Conservation (phyloP, 129 eudicot genomes). For the Artemisia argyi region DNA sequence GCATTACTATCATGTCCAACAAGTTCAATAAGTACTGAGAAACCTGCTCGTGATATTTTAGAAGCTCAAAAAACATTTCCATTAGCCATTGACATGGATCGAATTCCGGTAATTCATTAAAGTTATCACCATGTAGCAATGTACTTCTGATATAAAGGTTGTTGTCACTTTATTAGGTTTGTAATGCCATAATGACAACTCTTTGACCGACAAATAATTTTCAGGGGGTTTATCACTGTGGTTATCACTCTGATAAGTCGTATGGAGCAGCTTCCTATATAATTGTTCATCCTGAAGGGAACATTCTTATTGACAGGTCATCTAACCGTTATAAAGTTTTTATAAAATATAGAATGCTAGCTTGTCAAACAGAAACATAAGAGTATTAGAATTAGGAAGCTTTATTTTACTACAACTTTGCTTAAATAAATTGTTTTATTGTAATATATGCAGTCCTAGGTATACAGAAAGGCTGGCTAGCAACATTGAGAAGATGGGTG, state of each 20-base stretch:
- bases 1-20: constrained; percentile 84
- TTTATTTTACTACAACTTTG: constrained; percentile 2
- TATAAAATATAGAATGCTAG: background rate
- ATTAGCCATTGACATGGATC: constrained; percentile 46
- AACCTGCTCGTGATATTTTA: constrained; percentile 50
- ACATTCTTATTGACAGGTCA: constrained; percentile 76
- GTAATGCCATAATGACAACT: background rate
- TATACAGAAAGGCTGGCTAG: constrained; percentile 55
- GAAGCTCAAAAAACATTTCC: constrained; percentile 77
- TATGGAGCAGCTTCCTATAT: constrained; percentile 77
- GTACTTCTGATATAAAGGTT: constrained; percentile 16
- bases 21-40: constrained; percentile 63
- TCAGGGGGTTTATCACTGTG: constrained; percentile 81
- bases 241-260: constrained; percentile 74
- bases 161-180: background rate
- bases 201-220: background rate
- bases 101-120: constrained; percentile 51
- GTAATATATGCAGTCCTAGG: constrained; percentile 55
- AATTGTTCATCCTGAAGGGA: constrained; percentile 68
- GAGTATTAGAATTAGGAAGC: background rate
- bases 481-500: constrained; percentile 65
- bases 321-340: background rate
- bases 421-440: constrained; percentile 4
- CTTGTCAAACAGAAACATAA: constrained; percentile 4
- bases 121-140: background rate